Base-by-base conservation (phyloP, 2,329 filamentous ascomycete species). In the Ophiostoma fasciatum region DNA sequence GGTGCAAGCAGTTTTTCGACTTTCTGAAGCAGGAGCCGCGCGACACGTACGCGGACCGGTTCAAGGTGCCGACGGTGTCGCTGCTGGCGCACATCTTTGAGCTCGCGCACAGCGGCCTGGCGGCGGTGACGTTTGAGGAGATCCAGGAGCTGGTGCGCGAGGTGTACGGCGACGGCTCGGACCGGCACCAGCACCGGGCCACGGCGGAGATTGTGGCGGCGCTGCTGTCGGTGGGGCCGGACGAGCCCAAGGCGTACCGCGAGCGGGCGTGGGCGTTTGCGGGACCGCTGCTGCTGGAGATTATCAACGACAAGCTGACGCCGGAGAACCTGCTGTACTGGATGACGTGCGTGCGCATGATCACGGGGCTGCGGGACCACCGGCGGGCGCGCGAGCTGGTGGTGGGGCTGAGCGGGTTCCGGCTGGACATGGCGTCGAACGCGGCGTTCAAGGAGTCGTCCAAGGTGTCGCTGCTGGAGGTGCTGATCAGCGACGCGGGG, bases 401-500 rank as follows among this genome's bases (percentile, higher is more conserved):
- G 25, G 79, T 90, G 44, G 79, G 75, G 56, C 65, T 98, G 15
- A 73, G 80, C 31, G 74, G 77, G 36, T 96, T 96, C 70, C 73
- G 84, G 21, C 66, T 98, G 9, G 90, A 98, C 53, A 88, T 96
- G 78, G 66, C 74, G 6, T 94, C 88, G 0, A 94, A 96, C 52
- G 90, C 92, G 4, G 90, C 90, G 0, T 98, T 98, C 68, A 98
- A 98, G 55, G 92, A 98, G 55, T 94, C 88, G 37, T 92, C 88
- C 20, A 94, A 96, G 61, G 83, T 98, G 13, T 79, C 90, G 45
- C 63, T 98, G 21, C 65, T 98, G 14, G 84, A 94, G 47, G 84
- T 93, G 46, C 72, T 82, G 43, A 81, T 98, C 40, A 76, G 77
- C 30, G 85, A 94, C 49, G 73, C 78, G 25, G 90, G 90, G 2